These are phyloP conservation scores for Nannochloropsis oceanica DNA, from an alignment of 108 stramenopile species.

Conservation along the genomic window DNA sequence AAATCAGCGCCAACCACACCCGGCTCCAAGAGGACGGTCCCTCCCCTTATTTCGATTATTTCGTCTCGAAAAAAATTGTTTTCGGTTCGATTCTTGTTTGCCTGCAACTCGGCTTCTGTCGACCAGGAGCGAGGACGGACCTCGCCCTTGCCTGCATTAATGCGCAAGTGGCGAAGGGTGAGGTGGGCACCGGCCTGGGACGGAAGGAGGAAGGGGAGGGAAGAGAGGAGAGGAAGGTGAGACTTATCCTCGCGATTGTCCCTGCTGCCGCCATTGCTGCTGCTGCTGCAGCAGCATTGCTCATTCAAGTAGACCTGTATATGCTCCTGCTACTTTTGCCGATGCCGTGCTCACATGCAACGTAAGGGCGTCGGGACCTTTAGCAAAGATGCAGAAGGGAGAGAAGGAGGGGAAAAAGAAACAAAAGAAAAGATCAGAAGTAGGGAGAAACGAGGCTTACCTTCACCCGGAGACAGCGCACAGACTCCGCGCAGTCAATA, in stretches of 20 bases:
- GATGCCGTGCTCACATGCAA: no score
- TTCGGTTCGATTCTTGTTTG: neutral
- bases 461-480: neutral
- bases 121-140: neutral
- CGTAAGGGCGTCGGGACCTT: no score
- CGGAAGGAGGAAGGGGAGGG: neutral
- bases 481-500: neutral
- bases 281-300: no score
- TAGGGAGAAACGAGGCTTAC: neutral
- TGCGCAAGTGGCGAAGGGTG: neutral
- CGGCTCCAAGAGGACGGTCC: neutral
- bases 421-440: neutral
- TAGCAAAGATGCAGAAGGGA: neutral
- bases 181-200: neutral
- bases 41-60: neutral
- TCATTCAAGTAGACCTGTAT: no score
- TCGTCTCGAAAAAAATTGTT: neutral
- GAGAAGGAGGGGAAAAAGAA: neutral
- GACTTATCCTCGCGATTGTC: no score
- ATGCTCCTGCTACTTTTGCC: no score
- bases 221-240: neutral
- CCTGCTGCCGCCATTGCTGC: no score
- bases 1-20: neutral
- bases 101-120: neutral
- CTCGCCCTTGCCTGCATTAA: neutral